Evolutionary conservation across 2,329 filamentous ascomycete genomes (phyloP), one percentile per base, ranked within the genome.

Genomic region (Talaromyces verruculosus): DNA sequence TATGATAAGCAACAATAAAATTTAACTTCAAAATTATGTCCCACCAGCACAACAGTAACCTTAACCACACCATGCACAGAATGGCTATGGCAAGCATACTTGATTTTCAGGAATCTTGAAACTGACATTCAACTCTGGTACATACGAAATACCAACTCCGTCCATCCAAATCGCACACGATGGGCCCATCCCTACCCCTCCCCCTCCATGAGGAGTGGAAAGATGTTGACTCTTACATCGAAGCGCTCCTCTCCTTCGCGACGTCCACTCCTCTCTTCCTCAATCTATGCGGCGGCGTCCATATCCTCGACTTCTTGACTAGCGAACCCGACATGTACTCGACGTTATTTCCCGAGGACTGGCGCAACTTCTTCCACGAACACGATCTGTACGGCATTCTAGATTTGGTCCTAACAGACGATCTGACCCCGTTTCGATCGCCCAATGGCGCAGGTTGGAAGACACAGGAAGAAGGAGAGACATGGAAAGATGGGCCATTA

Each of bases 251-350:
- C 30, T 76, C 87, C 22, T 97, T 98, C 72, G 86, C 89, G 1
- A 88, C 88, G 5, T 88, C 87, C 1, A 91, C 90, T 55, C 86
- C 89, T 63, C 83, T 92, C 1, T 93, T 97, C 71, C 90, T 92
- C 70, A 92, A 91, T 30, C 84, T 99, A n/a, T 97, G 93, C 75
- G 95, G 95, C 63, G 93, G 94, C n/a, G 91, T 98, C 0, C 95
- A 99, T 75, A 93, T 99, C 68, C 84, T 98, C 65, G 95, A 99
- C 77, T 98, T 99, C 79, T 92, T 97, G 80, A 97, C 93, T 1
- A 87, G 88, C 49, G 87, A 92, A 58, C 91, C 92, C 5, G 90
- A 92, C 69, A 84, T 97, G 0, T 99, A 97, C 76, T 87, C 90
- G 62, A 84, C 85, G 1, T 85, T 94, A 1, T 78, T 99, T 1